Base-by-base conservation (phyloP, 139 green algal genomes). In the Chlamydomonas asymmetrica region DNA sequence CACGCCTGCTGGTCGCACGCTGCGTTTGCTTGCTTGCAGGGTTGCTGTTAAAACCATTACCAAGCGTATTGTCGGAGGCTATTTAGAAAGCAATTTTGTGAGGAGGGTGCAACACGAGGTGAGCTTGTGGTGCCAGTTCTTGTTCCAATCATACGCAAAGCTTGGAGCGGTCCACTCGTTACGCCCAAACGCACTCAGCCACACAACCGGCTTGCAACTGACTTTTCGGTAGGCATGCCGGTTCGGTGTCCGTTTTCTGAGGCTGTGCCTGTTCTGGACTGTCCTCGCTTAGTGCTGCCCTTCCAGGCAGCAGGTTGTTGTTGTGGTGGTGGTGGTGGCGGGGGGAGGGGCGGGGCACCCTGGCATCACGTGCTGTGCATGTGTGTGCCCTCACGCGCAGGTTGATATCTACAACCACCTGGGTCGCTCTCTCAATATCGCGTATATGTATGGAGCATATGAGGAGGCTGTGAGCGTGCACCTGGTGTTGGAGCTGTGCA, bases 401-500 rank as follows among this genome's bases (percentile, higher is more conserved):
- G 76, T 89, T 10, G 90, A 94, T 74, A 88, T 94, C 54, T 84
- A 82, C 50, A 87, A 86, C 38, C 83, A 91, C 79, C 75, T 94
- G 76, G 87, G 89, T 27, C 80, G 79, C 38, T 88, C 79, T 3
- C 76, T 95, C 13, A 95, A 92, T 41, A 80, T 93, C 45, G 85
- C 82, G 9, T 86, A 92, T 65, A 48, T 93, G 56, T 88, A 90
- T 63, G 88, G 84, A 22, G 88, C 76, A 23, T 96, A 85, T 70
- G 92, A 96, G 66, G 88, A 90, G 32, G 75, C 88, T 23, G 50
- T 72, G 48, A 74, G 73, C 25, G 90, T 96, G 7, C 76, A 92
- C 70, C 54, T 96, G 22, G 89, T 96, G 13, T 88, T 96, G 84
- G 90, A 96, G 83, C 74, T 94, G 39, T 93, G 89, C 72, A 82